These are phyloP conservation scores for Podaxis sp. DNA, from an alignment of 768 basidiomycete species.

Conservation along the genomic window DNA sequence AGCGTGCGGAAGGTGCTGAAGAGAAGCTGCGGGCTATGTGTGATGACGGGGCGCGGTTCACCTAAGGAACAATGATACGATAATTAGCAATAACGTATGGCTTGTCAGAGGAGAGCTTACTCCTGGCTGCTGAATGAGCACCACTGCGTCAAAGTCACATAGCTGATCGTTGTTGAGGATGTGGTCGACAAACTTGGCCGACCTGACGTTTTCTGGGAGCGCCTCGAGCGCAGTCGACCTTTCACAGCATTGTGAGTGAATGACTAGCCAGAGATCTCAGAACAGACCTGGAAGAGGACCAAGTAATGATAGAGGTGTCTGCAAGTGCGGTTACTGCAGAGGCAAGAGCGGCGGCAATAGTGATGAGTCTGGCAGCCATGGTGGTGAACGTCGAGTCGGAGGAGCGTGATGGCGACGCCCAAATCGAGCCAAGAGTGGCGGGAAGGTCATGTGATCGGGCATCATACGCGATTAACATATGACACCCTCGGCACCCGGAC, in stretches of 20 bases:
- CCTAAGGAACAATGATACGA: background rate
- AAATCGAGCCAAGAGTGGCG: conserved; percentile 9
- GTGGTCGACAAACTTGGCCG: conserved; percentile 40
- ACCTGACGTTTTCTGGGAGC: conserved; percentile 35
- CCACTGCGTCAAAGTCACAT: conserved; percentile 65
- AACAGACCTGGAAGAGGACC: conserved; percentile 67
- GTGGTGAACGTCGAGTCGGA: conserved; percentile 18
- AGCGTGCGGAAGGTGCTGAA: conserved; percentile 52
- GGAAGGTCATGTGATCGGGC: conserved; percentile 24
- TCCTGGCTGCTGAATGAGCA: conserved; percentile 71
- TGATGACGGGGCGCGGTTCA: conserved; percentile 1
- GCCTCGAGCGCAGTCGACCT: conserved; percentile 52
- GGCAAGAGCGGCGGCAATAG: conserved; percentile 45
- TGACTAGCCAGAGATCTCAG: background rate
- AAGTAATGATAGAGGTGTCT: conserved; percentile 64
- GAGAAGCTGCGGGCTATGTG: conserved; percentile 49
- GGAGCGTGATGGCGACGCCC: conserved; percentile 13
- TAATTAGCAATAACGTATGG: conserved; percentile 20
- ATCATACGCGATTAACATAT: conserved; percentile 22
- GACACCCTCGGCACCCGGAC: background rate
- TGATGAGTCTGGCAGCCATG: conserved; percentile 42
- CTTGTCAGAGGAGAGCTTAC: conserved; percentile 55
- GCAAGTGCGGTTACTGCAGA: conserved; percentile 56
- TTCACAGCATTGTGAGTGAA: conserved; percentile 2
- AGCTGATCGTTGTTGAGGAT: conserved; percentile 46